phyloP scores from a whole-genome alignment of 108 stramenopile genomes.

The Skeletonema potamos region DNA sequence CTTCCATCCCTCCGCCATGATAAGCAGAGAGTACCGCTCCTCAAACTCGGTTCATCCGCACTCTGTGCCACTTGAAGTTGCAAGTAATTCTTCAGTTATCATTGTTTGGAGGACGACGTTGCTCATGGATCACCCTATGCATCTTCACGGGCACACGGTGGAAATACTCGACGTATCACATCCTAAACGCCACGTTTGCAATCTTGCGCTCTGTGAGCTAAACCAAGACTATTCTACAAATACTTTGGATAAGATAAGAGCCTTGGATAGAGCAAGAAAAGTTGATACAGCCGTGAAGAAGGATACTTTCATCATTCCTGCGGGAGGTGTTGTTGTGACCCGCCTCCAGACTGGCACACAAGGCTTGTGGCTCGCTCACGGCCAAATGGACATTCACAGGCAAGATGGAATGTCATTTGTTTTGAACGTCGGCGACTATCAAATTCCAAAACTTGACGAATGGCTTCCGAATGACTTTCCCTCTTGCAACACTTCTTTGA shows the following conservation, averaged over 20 bases:
- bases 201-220: constrained; percentile 2
- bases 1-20: constrained; percentile 6
- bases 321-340: constrained; percentile 26
- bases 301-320: constrained; percentile 33
- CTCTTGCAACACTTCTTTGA: constrained; percentile 7
- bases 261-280: constrained; percentile 3
- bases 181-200: constrained; percentile 10
- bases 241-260: constrained; percentile 1
- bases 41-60: constrained; percentile 11
- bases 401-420: constrained; percentile 29
- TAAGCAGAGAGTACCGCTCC: not conserved
- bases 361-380: constrained; percentile 26
- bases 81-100: constrained; percentile 2
- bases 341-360: constrained; percentile 2
- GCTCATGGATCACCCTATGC: constrained; percentile 21
- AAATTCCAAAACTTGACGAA: constrained; percentile 1
- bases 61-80: constrained; percentile 6
- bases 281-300: constrained; percentile 3
- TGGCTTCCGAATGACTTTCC: constrained; percentile 26
- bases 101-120: constrained; percentile 31
- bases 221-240: not conserved
- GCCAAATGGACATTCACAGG: constrained; percentile 22
- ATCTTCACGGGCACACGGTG: constrained; percentile 21
- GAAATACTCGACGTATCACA: constrained; percentile 33
- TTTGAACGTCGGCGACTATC: constrained; percentile 19